Base-by-base conservation (phyloP, 495 filamentous ascomycete species). In the Aspergillus haitiensis region DNA sequence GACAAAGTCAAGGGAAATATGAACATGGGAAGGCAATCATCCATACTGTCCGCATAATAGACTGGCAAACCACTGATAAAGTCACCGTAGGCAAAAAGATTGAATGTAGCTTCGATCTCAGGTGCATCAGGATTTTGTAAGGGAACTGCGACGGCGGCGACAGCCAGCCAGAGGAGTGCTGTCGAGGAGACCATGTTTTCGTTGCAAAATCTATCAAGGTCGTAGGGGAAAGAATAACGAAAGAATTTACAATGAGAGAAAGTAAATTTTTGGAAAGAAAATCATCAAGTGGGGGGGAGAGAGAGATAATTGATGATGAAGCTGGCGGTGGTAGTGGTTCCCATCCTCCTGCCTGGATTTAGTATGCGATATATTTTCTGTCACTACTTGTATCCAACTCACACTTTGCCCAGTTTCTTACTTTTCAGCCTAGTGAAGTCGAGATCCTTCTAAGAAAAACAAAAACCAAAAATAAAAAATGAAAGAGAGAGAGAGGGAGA, bases 41-140 rank as follows among this genome's bases (percentile, higher is more conserved):
- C 31, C 21, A 27, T 58, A 58, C 55, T 46, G 15, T 58, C 55
- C 1, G 55, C 45, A 18, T 50, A 58, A 15, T 27, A 50, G 7
- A 58, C 9, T 0, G 55, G 46, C 5, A 58, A 21, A 3, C 55
- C 55, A 13, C 45, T 40, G 34, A 58, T 58, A 9, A 8, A 15
- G 0, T 58, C 46, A 3, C 55, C 55, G 16, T 58, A 58, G 15
- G 55, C 55, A 46, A 49, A 58, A 31, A 58, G n/a, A 5, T 49
- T 58, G 55, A 58, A 58, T 6, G 45, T 16, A 12, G 39, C 34
- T 3, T 33, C 35, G 0, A 48, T 40, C 7, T 31, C 40, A 12
- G 52, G 37, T 16, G 21, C 52, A 31, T 56, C 18, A 8, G 37
- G 33, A 11, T 11, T n/a, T 3, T 57, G 13, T 18, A 57, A 31